A percentile compares a stretch with the other conserved stretches of the same genome.
phyloP scores from a whole-genome alignment of 441 rosid species.

The Melastoma candidum region DNA sequence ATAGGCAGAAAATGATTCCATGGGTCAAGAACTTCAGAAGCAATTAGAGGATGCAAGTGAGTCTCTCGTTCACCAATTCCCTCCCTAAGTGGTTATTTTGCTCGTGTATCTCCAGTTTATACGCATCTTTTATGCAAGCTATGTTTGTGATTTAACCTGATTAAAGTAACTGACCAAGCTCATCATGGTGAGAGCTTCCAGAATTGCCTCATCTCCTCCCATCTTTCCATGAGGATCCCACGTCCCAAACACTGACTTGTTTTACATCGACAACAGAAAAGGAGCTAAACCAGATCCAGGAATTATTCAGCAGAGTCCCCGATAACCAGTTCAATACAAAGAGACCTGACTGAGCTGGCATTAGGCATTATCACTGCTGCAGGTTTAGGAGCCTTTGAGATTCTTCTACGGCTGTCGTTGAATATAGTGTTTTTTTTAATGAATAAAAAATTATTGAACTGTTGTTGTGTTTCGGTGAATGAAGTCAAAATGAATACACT shows the following conservation, averaged over 20 bases:
- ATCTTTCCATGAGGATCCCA: background rate
- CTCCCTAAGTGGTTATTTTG: too few species aligned
- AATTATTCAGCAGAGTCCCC: conserved; percentile 66
- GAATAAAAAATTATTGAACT: too few species aligned
- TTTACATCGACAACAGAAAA: conserved; percentile 38
- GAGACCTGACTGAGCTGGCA: conserved; percentile 46
- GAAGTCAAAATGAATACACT: too few species aligned
- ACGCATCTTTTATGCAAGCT: too few species aligned
- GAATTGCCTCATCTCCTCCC: background rate
- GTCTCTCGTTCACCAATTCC: background rate
- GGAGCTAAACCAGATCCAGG: conserved; percentile 80
- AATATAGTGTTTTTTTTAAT: too few species aligned
- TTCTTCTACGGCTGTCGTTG: too few species aligned
- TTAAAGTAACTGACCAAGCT: too few species aligned
- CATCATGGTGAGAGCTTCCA: background rate
- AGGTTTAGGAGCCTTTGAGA: too few species aligned
- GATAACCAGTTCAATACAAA: conserved; percentile 84
- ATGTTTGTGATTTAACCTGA: too few species aligned
- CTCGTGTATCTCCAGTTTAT: too few species aligned
- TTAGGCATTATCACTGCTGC: too few species aligned
- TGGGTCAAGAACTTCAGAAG: conserved; percentile 80
- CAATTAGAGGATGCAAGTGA: conserved; percentile 94
- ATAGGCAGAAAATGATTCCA: conserved; percentile 69
- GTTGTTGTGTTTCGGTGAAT: too few species aligned
- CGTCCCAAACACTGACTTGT: background rate